These are phyloP conservation scores for Fusarium succisae DNA, from an alignment of 2,329 filamentous ascomycete genomes.

Conservation along the genomic window DNA sequence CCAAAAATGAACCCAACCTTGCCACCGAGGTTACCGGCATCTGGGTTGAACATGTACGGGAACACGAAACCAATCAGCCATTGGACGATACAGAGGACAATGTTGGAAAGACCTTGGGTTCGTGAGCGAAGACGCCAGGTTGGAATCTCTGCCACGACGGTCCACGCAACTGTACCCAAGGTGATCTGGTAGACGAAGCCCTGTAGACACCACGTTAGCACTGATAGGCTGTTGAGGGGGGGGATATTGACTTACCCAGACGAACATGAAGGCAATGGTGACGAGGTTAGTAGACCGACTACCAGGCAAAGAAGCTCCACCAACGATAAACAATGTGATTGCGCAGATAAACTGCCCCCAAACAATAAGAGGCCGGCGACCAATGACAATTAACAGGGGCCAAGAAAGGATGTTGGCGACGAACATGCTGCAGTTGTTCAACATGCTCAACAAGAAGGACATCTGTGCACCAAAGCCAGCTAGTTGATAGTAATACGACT, in stretches of 20 bases:
- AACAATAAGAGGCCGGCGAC: conserved; percentile 35
- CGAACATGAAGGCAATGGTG: conserved; percentile 43
- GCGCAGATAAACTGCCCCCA: background rate
- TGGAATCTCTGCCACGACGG: background rate
- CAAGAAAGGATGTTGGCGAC: conserved; percentile 53
- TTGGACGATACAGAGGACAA: background rate
- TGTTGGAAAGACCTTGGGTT: background rate
- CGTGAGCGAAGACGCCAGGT: conserved; percentile 2
- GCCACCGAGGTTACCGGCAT: conserved; percentile 2
- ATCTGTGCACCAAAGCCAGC: conserved; percentile 50
- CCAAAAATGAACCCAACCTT: conserved; percentile 16
- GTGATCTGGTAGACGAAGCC: conserved; percentile 51
- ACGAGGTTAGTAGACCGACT: background rate
- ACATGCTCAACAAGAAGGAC: conserved; percentile 52
- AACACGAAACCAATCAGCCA: conserved; percentile 5
- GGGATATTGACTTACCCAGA: background rate
- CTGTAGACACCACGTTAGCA: background rate
- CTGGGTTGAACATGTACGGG: conserved; percentile 18
- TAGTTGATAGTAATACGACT: conserved; percentile 55
- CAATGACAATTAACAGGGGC: conserved; percentile 50
- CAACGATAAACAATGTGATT: background rate
- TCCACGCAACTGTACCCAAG: conserved; percentile 41
- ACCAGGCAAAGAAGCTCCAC: background rate
- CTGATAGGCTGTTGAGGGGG: rapidly evolving
- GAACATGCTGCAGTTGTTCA: conserved; percentile 51